Evolutionary conservation across 495 filamentous ascomycete genomes (phyloP).

Genomic region (Penicillium simplicissimum): DNA sequence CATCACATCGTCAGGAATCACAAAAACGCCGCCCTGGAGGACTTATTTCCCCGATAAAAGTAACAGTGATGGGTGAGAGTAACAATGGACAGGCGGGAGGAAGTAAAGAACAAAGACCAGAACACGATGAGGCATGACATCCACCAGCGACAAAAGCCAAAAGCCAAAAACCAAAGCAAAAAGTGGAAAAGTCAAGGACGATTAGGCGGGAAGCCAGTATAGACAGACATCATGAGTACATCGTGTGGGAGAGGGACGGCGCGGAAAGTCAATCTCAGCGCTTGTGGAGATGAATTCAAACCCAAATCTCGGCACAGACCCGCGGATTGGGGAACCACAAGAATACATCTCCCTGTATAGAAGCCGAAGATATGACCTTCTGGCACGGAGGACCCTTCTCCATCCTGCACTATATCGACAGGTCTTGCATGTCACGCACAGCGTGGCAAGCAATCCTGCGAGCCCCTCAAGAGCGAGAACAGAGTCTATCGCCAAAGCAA

Average conservation of each 20-base stretch:
- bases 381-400: not conserved
- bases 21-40: slow-evolving; percentile 24
- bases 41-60: not conserved
- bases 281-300: not conserved
- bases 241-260: not conserved
- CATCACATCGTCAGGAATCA: slow-evolving; percentile 32
- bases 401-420: not conserved
- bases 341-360: not conserved
- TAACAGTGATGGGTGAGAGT: slow-evolving; percentile 11
- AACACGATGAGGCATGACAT: not conserved
- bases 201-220: slow-evolving; percentile 7
- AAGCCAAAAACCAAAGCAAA: not conserved
- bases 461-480: slow-evolving; percentile 12
- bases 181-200: not conserved
- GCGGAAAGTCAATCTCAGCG: not conserved
- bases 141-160: not conserved
- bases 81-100: slow-evolving; percentile 6
- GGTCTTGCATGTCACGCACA: not conserved
- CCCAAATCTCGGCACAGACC: not conserved
- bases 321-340: not conserved
- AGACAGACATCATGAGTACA: slow-evolving; percentile 25
- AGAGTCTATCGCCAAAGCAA: slow-evolving; percentile 17
- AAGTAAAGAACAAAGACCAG: slow-evolving; percentile 1
- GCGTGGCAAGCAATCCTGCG: slow-evolving; percentile 1
- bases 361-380: not conserved